Base-by-base conservation (phyloP, 495 filamentous ascomycete genomes). In the Lophiotrema nucula region DNA sequence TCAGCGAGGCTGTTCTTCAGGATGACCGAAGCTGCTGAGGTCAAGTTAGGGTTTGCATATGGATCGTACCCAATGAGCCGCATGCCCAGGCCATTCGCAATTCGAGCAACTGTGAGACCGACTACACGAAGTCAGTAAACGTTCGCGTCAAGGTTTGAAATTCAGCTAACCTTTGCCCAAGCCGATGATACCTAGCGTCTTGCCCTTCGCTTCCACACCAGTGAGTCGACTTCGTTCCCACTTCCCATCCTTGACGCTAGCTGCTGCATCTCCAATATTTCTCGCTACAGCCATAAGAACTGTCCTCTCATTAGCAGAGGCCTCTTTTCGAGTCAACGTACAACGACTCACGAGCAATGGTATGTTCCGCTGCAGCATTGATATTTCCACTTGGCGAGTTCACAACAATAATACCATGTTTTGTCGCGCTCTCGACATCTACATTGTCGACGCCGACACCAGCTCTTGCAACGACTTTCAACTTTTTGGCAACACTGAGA, bases 381-480 rank as follows among this genome's bases (percentile, higher is more conserved):
- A 88, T 86, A 64, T 89, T 89, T 6, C 86, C 86, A 22, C 73
- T 73, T 0, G 86, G 86, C 3, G 77, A 81, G 67, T 88, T 89
- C 43, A 88, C 84, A 0, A 89, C 86, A 18, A 89, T 80, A 31
- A 89, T 79, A 12, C 86, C 86, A 21, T 78, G 70, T 49, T 76
- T 74, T 1, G 86, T 89, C 1, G 86, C 86, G 13, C 80, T 77
- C 24, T 74, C 70, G 0, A 89, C 81, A 68, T 88, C 82, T 45
- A 89, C 84, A 75, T 89, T 89, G 69, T 89, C 86, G 11, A 89
- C 86, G 4, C 86, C 86, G 0, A 89, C 86, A 8, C 86, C 86
- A 18, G 86, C 86, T 46, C 86, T 73, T 10, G 86, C 86, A n/a
- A 89, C 85, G 3, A 88, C 86, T 62, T 83, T 81, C 5, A 89